Base-by-base conservation (phyloP, 306 rosid genomes). In the Malus asiatica region DNA sequence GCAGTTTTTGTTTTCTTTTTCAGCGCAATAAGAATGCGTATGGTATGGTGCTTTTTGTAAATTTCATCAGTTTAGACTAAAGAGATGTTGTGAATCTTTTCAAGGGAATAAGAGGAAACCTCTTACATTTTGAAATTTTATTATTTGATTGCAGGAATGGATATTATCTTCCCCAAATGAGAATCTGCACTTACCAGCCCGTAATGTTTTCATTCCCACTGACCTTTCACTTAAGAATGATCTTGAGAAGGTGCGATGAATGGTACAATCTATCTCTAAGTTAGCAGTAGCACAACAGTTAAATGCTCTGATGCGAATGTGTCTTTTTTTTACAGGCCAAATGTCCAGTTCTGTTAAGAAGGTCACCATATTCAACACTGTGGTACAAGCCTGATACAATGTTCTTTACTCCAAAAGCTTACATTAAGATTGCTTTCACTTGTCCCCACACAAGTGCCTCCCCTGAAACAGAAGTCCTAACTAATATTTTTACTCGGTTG, bases 381-480 rank as follows among this genome's bases (percentile, higher is more conserved):
- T 92, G 97, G 97, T 89, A 83, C 89, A 95, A 95, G 79, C 91
- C 97, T 66, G 98, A 95, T 73, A 87, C 92, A 33, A 72, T 79
- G 86, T 95, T 95, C 84, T 87, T 69, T 72, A 90, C 87, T 29
- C 98, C 97, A 33, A 95, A 95, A 82, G 96, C 97, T 58, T 90
- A 73, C 38, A 93, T 92, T 64, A 92, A 83, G 87, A 84, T 95
- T 71, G 86, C 84, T 80, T 95, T 95, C 81, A 85, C 77, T 78
- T 95, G 98, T 66, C 97, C 98, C 38, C 83, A 84, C 75, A 83
- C 97, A 78, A 84, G 88, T 73, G 88, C 73, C 86, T 92, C 97
- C 69, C 96, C 97, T 11, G 93, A 92, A 85, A 83, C 96, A 71
- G 91, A 77, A 82, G 90, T 92, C 76, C 79, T 92, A 59, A 83